These are phyloP conservation scores for Aquanectria penicillioides DNA, from an alignment of 2,329 filamentous ascomycete species.

Conservation along the genomic window DNA sequence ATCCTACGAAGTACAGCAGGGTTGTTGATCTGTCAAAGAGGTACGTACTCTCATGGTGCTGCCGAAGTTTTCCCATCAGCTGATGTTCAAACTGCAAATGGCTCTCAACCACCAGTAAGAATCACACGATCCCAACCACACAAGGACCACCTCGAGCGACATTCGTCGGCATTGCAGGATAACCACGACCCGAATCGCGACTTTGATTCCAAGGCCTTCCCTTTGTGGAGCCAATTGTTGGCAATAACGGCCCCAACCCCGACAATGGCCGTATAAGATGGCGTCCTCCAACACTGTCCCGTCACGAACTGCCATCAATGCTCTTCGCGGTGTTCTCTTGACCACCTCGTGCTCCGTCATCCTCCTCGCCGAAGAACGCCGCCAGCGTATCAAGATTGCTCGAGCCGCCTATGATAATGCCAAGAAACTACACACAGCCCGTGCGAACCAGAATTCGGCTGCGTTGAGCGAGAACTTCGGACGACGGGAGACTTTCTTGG, in stretches of 20 bases:
- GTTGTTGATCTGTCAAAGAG: no score
- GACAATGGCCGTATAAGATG: conserved; percentile 52
- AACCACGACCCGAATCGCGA: conserved; percentile 34
- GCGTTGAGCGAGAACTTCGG: conserved; percentile 40
- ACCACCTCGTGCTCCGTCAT: conserved; percentile 67
- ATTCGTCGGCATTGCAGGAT: conserved; percentile 33
- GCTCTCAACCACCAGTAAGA: conserved; percentile 23
- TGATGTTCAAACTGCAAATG: background rate
- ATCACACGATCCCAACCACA: conserved; percentile 42
- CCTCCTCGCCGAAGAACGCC: conserved; percentile 65
- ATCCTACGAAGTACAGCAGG: no score
- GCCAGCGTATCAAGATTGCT: conserved; percentile 63
- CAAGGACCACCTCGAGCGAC: no score
- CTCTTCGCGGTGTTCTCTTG: conserved; percentile 64
- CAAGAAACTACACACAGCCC: conserved; percentile 57
- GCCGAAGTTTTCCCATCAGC: conserved; percentile 23
- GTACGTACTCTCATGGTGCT: no score
- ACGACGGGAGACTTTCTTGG: conserved; percentile 35
- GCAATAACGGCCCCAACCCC: conserved; percentile 19
- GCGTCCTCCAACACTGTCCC: conserved; percentile 59
- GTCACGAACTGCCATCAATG: conserved; percentile 64
- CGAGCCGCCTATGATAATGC: conserved; percentile 63
- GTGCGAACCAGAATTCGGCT: conserved; percentile 43
- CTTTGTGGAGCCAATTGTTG: conserved; percentile 3
- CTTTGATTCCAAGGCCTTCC: background rate